phyloP scores from a whole-genome alignment of 129 eudicot species.

The Flaveria bidentis region DNA sequence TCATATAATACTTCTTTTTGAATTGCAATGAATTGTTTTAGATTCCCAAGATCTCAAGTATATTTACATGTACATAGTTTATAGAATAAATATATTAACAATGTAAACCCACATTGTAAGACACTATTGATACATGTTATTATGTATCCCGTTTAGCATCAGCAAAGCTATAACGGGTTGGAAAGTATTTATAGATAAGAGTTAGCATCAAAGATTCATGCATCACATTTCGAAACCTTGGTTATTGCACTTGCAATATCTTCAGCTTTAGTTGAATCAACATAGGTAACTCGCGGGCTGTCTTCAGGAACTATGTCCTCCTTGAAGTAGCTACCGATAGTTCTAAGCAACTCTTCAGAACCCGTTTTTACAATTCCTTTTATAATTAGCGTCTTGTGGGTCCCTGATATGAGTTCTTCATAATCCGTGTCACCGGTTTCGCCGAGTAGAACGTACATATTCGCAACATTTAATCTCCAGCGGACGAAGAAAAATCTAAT shows the following conservation, averaged over 20 bases:
- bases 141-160: conserved; percentile 19
- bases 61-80: conserved; percentile 7
- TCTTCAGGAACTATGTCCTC: conserved; percentile 82
- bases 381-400: conserved; percentile 79
- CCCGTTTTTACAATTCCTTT: conserved; percentile 77
- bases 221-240: conserved; percentile 47
- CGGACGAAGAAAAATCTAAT: conserved; percentile 85
- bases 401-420: conserved; percentile 81
- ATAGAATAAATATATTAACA: conserved; percentile 16
- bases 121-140: conserved; percentile 31
- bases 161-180: neutral
- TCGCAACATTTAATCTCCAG: conserved; percentile 89
- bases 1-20: neutral
- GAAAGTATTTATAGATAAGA: conserved; percentile 11
- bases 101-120: conserved; percentile 32
- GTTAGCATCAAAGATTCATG: conserved; percentile 33
- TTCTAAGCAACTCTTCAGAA: conserved; percentile 74
- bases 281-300: conserved; percentile 56
- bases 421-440: conserved; percentile 95
- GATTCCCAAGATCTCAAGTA: neutral
- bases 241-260: conserved; percentile 59
- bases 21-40: neutral
- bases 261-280: conserved; percentile 47
- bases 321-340: conserved; percentile 66
- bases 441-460: conserved; percentile 79